These are phyloP conservation scores for Penicillium sclerotiorum DNA, from an alignment of 2,329 filamentous ascomycete genomes.

Conservation along the genomic window DNA sequence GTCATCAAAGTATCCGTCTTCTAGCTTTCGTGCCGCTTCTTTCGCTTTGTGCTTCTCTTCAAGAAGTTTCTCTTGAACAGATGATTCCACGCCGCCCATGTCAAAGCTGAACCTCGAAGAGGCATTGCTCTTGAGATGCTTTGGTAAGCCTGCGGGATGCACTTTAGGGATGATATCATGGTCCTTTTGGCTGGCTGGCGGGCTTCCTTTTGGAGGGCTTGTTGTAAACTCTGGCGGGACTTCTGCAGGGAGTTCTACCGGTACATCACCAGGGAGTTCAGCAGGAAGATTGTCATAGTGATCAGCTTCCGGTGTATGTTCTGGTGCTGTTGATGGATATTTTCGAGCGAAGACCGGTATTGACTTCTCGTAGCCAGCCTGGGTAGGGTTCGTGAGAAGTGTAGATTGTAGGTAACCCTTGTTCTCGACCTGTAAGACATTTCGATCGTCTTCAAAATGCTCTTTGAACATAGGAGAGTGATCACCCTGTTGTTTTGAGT, in stretches of 20 bases:
- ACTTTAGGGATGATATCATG: constrained; percentile 36
- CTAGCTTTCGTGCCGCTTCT: constrained; percentile 46
- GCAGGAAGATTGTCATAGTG: constrained; percentile 1
- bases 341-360: constrained; percentile 50
- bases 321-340: constrained; percentile 40
- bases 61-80: constrained; percentile 62
- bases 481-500: constrained; percentile 38
- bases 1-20: constrained; percentile 40
- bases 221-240: neutral
- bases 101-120: constrained; percentile 69
- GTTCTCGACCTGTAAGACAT: constrained; percentile 42
- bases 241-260: constrained; percentile 9
- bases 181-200: constrained; percentile 22
- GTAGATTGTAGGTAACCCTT: constrained; percentile 48
- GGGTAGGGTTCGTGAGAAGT: constrained; percentile 34
- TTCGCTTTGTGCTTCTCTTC: constrained; percentile 65
- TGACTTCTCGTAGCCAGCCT: constrained; percentile 32
- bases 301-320: constrained; percentile 21
- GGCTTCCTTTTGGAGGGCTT: constrained; percentile 6
- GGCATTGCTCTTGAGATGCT: constrained; percentile 58
- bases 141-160: constrained; percentile 42
- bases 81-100: constrained; percentile 59
- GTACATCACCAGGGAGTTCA: constrained; percentile 10
- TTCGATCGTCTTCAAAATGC: constrained; percentile 58
- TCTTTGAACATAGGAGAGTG: constrained; percentile 64